Evolutionary conservation across 495 filamentous ascomycete genomes (phyloP), one percentile per base, ranked within the genome.

Genomic region (Neurospora terricola): DNA sequence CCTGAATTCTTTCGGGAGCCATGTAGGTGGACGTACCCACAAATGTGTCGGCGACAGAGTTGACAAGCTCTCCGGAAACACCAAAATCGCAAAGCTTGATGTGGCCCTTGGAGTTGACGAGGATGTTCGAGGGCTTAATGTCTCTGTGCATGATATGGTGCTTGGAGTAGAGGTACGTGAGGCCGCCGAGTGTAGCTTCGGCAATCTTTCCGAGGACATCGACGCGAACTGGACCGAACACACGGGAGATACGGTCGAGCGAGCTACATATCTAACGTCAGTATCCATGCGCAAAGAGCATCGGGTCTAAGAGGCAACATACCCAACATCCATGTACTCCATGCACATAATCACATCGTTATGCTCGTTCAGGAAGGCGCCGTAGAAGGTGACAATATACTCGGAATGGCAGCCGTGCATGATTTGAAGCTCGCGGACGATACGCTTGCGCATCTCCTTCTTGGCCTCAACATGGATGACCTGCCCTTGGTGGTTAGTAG

Each of bases 281-380:
- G 87, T 54, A 69, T 12, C 36, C 4, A 34, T 42, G 27, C 30
- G 27, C 43, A 3, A 21, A n/a, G 59, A n/a, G 34, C 14, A 11
- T 10, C 12, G 36, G 30, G 39, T 8, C n/a, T 30, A 21, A n/a
- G 66, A 70, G 45, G 48, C 16, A 21, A 83, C 90, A 81, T 88
- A 99, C 96, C 96, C 96, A 82, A 94, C 93, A 85, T 99, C 96
- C 94, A 97, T 97, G 78, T 99, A 98, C 81, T 99, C 96, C 96
- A 99, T 99, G 80, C 96, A 99, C 91, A 99, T 91, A 73, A 98
- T 94, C 74, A 99, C 96, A 83, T 98, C 96, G 75, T 96, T 92
- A 66, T 91, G 91, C 76, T 97, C 93, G 77, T 97, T 97, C 73
- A 98, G 88, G 82, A 98, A 98, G 30, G 96, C 96, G 69, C 96